Conservation (phyloP, 2,329 filamentous ascomycete species). For the Neocucurbitaria cava region DNA sequence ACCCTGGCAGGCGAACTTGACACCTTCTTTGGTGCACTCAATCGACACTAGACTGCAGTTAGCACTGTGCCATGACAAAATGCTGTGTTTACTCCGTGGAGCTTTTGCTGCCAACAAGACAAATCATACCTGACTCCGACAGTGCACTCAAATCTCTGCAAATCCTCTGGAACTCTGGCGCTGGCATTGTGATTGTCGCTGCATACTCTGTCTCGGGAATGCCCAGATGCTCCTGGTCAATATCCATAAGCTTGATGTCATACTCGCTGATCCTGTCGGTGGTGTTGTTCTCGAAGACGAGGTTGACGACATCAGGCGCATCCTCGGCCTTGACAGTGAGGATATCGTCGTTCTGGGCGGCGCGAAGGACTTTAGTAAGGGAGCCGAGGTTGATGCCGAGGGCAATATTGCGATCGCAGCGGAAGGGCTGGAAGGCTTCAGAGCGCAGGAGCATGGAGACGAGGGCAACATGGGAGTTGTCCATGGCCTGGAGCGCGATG, state of each 20-base stretch:
- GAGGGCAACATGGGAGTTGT: slow-evolving; percentile 98
- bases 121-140: slow-evolving; percentile 85
- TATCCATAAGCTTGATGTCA: slow-evolving; percentile 99
- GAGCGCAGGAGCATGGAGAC: slow-evolving; percentile 99
- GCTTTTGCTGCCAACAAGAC: neutral
- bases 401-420: slow-evolving; percentile 98
- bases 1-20: slow-evolving; percentile 92
- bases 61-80: slow-evolving; percentile 22
- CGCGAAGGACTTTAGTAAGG: slow-evolving; percentile 95
- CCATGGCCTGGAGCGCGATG: slow-evolving; percentile 98
- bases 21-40: slow-evolving; percentile 94
- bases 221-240: slow-evolving; percentile 98
- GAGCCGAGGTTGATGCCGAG: slow-evolving; percentile 97
- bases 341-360: slow-evolving; percentile 91
- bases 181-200: slow-evolving; percentile 87
- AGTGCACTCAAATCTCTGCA: slow-evolving; percentile 89
- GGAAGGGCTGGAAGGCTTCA: slow-evolving; percentile 91
- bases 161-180: slow-evolving; percentile 90
- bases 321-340: slow-evolving; percentile 98
- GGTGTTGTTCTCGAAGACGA: slow-evolving; percentile 89
- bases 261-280: slow-evolving; percentile 97
- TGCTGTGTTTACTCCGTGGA: neutral
- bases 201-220: slow-evolving; percentile 99
- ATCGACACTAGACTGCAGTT: slow-evolving; percentile 73
- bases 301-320: slow-evolving; percentile 91